Evolutionary conservation across 2,329 filamentous ascomycete genomes (phyloP).

Genomic region (Coccinonectria pachysandricola): DNA sequence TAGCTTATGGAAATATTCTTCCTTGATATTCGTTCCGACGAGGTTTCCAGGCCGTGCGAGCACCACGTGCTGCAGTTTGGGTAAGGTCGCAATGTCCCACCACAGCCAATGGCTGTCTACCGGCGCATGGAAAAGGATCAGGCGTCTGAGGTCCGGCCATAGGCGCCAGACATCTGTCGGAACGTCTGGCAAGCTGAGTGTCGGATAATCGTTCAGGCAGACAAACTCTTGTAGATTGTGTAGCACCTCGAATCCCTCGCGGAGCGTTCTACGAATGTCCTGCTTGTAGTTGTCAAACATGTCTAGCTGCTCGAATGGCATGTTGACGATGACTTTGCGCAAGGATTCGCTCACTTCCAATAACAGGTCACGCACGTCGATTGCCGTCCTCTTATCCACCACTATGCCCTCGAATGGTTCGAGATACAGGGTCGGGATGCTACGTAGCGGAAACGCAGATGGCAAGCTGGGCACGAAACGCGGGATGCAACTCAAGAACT

Average conservation of each 20-base stretch:
- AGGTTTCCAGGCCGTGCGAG: conserved; percentile 29
- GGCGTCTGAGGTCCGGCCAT: conserved; percentile 31
- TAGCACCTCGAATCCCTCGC: conserved; percentile 34
- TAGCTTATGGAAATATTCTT: conserved; percentile 28
- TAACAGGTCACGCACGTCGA: conserved; percentile 32
- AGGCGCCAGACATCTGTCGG: conserved; percentile 31
- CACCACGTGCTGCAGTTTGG: conserved; percentile 30
- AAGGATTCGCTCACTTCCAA: conserved; percentile 29
- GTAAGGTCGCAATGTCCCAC: conserved; percentile 27
- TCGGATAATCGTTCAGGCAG: conserved; percentile 35
- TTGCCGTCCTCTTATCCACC: conserved; percentile 30
- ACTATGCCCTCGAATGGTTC: conserved; percentile 26
- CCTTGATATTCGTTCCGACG: conserved; percentile 27
- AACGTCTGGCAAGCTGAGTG: conserved; percentile 24
- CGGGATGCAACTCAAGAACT: conserved; percentile 25
- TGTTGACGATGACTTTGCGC: conserved; percentile 35
- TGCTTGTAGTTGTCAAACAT: conserved; percentile 32
- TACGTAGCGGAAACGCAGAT: conserved; percentile 18
- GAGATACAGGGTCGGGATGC: conserved; percentile 32
- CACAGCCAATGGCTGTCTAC: conserved; percentile 28
- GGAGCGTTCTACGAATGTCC: conserved; percentile 29
- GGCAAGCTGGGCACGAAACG: conserved; percentile 21
- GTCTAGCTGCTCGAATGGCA: conserved; percentile 35
- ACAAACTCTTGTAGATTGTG: conserved; percentile 36
- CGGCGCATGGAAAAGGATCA: conserved; percentile 33